phyloP scores from a whole-genome alignment of 129 eudicot species.

The Chrysanthemum seticuspe region DNA sequence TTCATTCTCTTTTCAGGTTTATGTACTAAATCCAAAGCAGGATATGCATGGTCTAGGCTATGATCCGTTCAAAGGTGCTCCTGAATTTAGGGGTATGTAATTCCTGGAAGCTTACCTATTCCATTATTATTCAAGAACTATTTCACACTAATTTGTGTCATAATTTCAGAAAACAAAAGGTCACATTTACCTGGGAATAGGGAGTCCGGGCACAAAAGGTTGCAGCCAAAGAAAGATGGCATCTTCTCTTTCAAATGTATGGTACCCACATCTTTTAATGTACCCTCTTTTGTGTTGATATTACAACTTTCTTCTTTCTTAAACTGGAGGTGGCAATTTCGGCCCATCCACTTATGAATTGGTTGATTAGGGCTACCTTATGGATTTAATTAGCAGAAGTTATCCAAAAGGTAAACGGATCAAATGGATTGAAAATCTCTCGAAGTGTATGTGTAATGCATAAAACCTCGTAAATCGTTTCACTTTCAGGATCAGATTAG shows the following conservation, averaged over 20 bases:
- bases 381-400: not conserved
- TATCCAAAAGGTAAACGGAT: not conserved
- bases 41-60: conserved; percentile 94
- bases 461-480: not conserved
- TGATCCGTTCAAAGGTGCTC: conserved; percentile 96
- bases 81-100: conserved; percentile 89
- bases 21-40: conserved; percentile 84
- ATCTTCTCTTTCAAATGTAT: conserved; percentile 61
- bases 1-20: conserved; percentile 48
- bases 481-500: not conserved
- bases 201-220: conserved; percentile 41
- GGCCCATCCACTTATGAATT: not conserved
- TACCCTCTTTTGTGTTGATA: conserved; percentile 1
- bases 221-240: conserved; percentile 46
- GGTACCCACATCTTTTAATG: conserved; percentile 10
- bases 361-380: not conserved
- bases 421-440: not conserved
- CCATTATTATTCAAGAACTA: conserved; percentile 10
- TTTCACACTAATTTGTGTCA: conserved; percentile 22
- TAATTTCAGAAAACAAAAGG: conserved; percentile 68
- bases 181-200: conserved; percentile 46
- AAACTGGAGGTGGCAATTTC: not conserved
- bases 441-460: not conserved
- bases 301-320: not conserved
- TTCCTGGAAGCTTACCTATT: conserved; percentile 9